These are phyloP conservation scores for Backusella morwellensis DNA, from an alignment of 192 early-diverging fungal genomes.

Conservation along the genomic window DNA sequence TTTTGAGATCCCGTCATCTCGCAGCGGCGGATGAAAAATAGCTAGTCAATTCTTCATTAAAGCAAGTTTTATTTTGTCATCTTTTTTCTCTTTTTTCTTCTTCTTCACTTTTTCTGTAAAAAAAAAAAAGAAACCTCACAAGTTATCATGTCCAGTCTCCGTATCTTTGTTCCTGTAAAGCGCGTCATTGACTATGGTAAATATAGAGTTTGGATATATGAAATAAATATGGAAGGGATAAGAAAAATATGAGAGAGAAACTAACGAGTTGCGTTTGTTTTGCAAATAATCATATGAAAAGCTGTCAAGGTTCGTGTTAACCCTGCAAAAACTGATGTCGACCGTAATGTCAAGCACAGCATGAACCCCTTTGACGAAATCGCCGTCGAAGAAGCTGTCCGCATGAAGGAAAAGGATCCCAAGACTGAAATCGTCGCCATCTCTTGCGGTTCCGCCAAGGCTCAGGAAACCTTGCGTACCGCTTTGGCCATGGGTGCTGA, in stretches of 20 bases:
- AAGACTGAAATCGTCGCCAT: conserved; percentile 85
- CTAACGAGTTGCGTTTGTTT: background rate
- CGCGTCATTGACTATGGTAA: conserved; percentile 92
- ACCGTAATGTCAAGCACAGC: conserved; percentile 95
- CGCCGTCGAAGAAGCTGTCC: conserved; percentile 95
- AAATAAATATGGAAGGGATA: background rate
- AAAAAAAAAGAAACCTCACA: background rate
- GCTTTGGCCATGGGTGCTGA: conserved; percentile 99
- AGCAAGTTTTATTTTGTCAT: background rate
- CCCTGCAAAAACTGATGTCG: conserved; percentile 82
- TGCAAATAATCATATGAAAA: conserved; percentile 8
- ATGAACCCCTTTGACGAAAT: conserved; percentile 99
- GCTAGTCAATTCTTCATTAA: background rate
- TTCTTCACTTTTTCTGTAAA: background rate
- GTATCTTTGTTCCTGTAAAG: conserved; percentile 92
- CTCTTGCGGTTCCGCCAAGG: conserved; percentile 85
- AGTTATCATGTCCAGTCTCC: conserved; percentile 41
- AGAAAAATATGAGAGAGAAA: background rate
- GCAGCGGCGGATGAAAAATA: background rate
- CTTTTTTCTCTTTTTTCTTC: background rate
- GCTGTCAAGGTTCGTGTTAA: conserved; percentile 97
- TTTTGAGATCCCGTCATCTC: background rate
- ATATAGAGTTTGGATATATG: background rate
- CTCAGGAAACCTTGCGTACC: conserved; percentile 90
- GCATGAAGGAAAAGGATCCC: conserved; percentile 77